Conservation (phyloP, 352 stramenopile species). For the Chrysophaeum taylorii region DNA sequence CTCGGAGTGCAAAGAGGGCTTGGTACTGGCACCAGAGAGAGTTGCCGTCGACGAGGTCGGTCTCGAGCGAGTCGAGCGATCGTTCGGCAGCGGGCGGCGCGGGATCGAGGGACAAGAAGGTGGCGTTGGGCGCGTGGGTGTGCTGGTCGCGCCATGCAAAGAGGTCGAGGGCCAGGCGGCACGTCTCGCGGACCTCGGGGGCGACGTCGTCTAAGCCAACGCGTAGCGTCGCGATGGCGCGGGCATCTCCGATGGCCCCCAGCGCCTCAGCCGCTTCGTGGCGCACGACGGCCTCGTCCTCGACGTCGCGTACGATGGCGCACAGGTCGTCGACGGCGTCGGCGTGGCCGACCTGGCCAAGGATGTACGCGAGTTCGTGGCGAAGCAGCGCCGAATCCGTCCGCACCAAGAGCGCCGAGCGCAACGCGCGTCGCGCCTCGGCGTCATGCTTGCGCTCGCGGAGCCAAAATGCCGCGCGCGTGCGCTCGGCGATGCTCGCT, state of each 20-base stretch:
- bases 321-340: conserved; percentile 64
- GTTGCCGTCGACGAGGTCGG: conserved; percentile 65
- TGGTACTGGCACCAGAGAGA: conserved; percentile 82
- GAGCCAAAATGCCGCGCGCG: neutral
- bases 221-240: conserved; percentile 60
- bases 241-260: conserved; percentile 76
- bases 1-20: conserved; percentile 95
- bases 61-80: conserved; percentile 59
- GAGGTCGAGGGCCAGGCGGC: conserved; percentile 74
- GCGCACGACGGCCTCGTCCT: conserved; percentile 20
- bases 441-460: neutral
- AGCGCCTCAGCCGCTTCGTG: conserved; percentile 85
- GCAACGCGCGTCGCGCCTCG: neutral
- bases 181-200: conserved; percentile 87
- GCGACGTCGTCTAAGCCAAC: conserved; percentile 11
- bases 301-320: conserved; percentile 76
- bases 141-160: conserved; percentile 59
- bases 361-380: conserved; percentile 95
- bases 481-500: neutral
- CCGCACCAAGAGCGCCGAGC: neutral
- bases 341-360: conserved; percentile 89
- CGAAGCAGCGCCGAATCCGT: conserved; percentile 67
- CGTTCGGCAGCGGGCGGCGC: conserved; percentile 64
- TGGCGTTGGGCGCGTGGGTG: too few relatives aligned
- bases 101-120: conserved; percentile 87